Base-by-base conservation (phyloP, 192 early-diverging fungal genomes). In the Ambispora gerdemannii region DNA sequence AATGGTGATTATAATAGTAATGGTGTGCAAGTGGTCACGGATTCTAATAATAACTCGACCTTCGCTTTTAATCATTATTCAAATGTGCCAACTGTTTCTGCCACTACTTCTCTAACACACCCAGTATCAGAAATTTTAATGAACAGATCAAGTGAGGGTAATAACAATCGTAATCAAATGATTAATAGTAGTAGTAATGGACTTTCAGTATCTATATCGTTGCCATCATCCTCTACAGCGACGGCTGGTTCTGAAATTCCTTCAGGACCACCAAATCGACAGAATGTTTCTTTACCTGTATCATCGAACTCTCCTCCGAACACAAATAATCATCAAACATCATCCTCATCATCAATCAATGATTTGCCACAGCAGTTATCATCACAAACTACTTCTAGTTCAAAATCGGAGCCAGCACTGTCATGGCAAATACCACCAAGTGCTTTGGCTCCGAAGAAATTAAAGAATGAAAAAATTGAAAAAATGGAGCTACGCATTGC, bases 401-500 rank as follows among this genome's bases (percentile, higher is more conserved):
- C 69, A 1, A 27, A 71, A 19, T 69, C 72, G 19, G 75, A 75
- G 24, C 80, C 80, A 36, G 74, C 70, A 47, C 15, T 43, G 15
- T 81, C 80, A 17, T 81, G 80, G 80, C 80, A 81, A 47, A 81
- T 81, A 55, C 80, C 80, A 36, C 72, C 73, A 4, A 70, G 67
- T 15, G 77, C 80, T 32, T 59, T 79, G 22, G 68, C 76, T 25
- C 58, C 49, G 25, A 47, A 51, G 19, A 67, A 31, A 34, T 3
- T 22, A 32, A 13, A 20, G 19, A 31, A 53, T 47, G 72, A 84
- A 20, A 80, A 85, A 70, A 76, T 79, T 61, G 83, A 86, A 31
- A 74, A 72, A 36, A 75, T 83, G 15, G 88, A 86, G 63, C 77
- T 78, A 49, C 82, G 81, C 32, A 80, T 82, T 63, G 78, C 72